phyloP scores from a whole-genome alignment of 139 green algal genomes.

The Trebouxia sp. region DNA sequence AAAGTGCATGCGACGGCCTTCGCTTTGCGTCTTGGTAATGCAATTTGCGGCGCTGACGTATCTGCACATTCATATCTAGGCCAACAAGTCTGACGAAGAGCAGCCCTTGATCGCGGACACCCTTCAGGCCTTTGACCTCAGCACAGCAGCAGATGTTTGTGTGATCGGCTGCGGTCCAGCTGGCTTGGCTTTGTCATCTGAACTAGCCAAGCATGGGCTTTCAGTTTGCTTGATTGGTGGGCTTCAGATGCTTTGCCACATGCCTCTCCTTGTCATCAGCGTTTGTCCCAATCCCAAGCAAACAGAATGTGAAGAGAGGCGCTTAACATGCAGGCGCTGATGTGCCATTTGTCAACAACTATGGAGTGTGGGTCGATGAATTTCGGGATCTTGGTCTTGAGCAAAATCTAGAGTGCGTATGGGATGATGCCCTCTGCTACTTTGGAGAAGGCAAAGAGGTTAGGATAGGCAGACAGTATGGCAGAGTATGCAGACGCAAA shows the following conservation, averaged over 20 bases:
- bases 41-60: background rate
- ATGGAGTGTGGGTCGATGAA: slow-evolving; percentile 90
- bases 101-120: slow-evolving; percentile 58
- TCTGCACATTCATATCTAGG: slow-evolving; percentile 39
- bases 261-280: background rate
- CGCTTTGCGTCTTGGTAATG: background rate
- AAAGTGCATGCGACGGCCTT: slow-evolving; percentile 5
- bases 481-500: slow-evolving; percentile 63
- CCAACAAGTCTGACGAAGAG: slow-evolving; percentile 65
- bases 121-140: slow-evolving; percentile 45
- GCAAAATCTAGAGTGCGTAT: slow-evolving; percentile 64
- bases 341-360: slow-evolving; percentile 91
- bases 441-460: slow-evolving; percentile 54
- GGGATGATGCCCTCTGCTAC: slow-evolving; percentile 67
- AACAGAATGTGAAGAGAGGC: background rate
- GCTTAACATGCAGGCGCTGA: slow-evolving; percentile 62
- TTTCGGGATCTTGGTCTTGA: slow-evolving; percentile 69
- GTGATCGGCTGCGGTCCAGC: slow-evolving; percentile 91
- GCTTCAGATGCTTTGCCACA: background rate
- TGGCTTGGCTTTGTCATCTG: slow-evolving; percentile 84
- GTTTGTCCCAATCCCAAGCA: background rate
- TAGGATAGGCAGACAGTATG: slow-evolving; percentile 44
- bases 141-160: slow-evolving; percentile 58
- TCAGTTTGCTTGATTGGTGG: slow-evolving; percentile 72
- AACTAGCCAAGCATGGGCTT: slow-evolving; percentile 79